Percentiles rank a stretch among this genome's conserved stretches.
phyloP scores from a whole-genome alignment of 73 alveolate genomes.

The Breviolum minutum region DNA sequence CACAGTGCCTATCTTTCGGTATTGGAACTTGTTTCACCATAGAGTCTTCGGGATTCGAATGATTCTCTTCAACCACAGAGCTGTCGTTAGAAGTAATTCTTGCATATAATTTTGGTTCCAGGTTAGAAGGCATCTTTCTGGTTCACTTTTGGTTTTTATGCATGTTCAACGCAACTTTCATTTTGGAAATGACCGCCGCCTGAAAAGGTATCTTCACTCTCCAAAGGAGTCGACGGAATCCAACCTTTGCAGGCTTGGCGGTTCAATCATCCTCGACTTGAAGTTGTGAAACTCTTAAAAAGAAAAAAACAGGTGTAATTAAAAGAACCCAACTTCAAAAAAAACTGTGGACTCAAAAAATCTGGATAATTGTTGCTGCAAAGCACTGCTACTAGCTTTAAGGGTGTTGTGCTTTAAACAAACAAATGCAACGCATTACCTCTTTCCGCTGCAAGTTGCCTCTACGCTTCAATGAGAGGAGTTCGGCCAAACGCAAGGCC shows the following conservation, averaged over 20 bases:
- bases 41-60: not conserved
- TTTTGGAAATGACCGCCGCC: not conserved
- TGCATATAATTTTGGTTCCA: too few relatives aligned
- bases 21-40: too few relatives aligned
- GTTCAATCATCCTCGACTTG: not conserved
- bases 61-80: not conserved
- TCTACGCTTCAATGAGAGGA: constrained; percentile 21
- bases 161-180: not conserved
- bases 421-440: not conserved
- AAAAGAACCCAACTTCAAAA: not conserved
- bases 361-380: not conserved
- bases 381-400: not conserved
- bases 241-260: not conserved
- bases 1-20: not conserved
- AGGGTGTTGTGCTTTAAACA: not conserved
- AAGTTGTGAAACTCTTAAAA: not conserved
- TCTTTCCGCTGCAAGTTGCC: not conserved
- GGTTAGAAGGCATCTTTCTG: not conserved
- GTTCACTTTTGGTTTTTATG: not conserved
- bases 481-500: constrained; percentile 68
- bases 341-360: not conserved
- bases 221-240: constrained; percentile 30
- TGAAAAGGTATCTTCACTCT: constrained; percentile 71
- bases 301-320: not conserved
- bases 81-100: not conserved